These are phyloP conservation scores for Albugo candida DNA, from an alignment of 352 stramenopile genomes.

Conservation along the genomic window DNA sequence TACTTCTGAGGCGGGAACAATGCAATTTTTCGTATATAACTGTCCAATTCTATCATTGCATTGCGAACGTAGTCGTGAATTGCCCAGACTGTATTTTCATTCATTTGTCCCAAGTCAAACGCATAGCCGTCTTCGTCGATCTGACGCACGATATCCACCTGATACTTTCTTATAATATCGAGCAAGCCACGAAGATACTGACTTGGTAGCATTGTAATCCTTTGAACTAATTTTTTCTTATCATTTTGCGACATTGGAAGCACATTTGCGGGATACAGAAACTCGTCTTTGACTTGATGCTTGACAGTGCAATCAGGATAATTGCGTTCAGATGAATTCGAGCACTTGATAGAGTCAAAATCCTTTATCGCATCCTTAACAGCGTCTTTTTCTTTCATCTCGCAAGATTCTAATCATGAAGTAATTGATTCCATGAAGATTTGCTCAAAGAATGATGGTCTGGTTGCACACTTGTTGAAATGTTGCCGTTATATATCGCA, in stretches of 20 bases:
- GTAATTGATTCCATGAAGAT: too few species aligned
- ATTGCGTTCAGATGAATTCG: too few species aligned
- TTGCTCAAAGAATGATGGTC: too few species aligned
- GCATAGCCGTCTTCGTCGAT: conserved; percentile 77
- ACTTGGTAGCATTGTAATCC: conserved; percentile 68
- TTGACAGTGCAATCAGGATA: too few species aligned
- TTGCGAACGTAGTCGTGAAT: conserved; percentile 78
- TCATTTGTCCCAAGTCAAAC: conserved; percentile 74
- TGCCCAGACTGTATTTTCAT: conserved; percentile 75
- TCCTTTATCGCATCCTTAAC: too few species aligned
- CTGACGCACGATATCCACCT: conserved; percentile 67
- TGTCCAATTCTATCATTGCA: conserved; percentile 67
- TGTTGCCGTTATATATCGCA: too few species aligned
- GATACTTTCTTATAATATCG: conserved; percentile 79
- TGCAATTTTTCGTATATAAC: conserved; percentile 29
- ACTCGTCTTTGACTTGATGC: conserved; percentile 13
- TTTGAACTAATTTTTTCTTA: conserved; percentile 69
- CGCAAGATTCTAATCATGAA: too few species aligned
- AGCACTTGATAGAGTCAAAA: too few species aligned
- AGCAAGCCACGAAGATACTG: conserved; percentile 71
- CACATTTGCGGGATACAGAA: conserved; percentile 72
- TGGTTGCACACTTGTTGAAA: too few species aligned
- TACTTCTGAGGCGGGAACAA: too few species aligned
- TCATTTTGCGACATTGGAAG: conserved; percentile 71
- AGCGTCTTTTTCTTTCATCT: too few species aligned